These are phyloP conservation scores for Cladophialophora immunda DNA, from an alignment of 2,329 filamentous ascomycete genomes.

Conservation along the genomic window DNA sequence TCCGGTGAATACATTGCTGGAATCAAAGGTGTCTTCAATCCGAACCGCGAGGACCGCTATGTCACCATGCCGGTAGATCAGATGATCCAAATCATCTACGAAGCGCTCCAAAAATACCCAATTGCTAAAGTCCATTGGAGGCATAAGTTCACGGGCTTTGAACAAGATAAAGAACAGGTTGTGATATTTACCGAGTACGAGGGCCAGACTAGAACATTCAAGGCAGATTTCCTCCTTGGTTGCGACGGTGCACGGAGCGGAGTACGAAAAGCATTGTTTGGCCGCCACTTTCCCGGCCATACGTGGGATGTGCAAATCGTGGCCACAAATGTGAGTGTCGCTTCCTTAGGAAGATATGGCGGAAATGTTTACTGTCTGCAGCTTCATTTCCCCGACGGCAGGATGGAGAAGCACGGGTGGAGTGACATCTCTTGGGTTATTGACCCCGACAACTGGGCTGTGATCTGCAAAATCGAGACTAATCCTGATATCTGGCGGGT, in stretches of 20 bases:
- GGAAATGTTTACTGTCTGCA: neutral
- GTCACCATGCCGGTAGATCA: constrained; percentile 54
- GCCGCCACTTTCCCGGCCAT: constrained; percentile 18
- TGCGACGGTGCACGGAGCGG: constrained; percentile 53
- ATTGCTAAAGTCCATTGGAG: constrained; percentile 54
- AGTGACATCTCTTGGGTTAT: constrained; percentile 58
- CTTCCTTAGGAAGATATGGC: neutral
- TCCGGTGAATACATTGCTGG: constrained; percentile 45
- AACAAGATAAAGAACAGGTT: constrained; percentile 15
- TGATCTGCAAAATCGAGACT: constrained; percentile 66
- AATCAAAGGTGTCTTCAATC: constrained; percentile 15
- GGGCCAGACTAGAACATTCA: neutral
- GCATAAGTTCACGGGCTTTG: constrained; percentile 45
- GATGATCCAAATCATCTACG: constrained; percentile 52
- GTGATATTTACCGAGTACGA: neutral
- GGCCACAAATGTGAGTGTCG: constrained; percentile 24
- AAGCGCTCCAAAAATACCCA: constrained; percentile 46
- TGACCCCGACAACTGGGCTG: constrained; percentile 68
- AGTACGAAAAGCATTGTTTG: constrained; percentile 45
- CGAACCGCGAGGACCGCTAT: constrained; percentile 46
- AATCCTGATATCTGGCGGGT: constrained; percentile 68
- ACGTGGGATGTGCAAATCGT: constrained; percentile 23
- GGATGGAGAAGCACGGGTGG: constrained; percentile 59
- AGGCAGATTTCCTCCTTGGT: constrained; percentile 50
- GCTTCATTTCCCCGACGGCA: constrained; percentile 63